Percentiles rank a stretch among this genome's conserved stretches.
These are phyloP conservation scores for Phellopilus nigrolimitatus DNA, from an alignment of 1,284 basidiomycete genomes.

Conservation along the genomic window DNA sequence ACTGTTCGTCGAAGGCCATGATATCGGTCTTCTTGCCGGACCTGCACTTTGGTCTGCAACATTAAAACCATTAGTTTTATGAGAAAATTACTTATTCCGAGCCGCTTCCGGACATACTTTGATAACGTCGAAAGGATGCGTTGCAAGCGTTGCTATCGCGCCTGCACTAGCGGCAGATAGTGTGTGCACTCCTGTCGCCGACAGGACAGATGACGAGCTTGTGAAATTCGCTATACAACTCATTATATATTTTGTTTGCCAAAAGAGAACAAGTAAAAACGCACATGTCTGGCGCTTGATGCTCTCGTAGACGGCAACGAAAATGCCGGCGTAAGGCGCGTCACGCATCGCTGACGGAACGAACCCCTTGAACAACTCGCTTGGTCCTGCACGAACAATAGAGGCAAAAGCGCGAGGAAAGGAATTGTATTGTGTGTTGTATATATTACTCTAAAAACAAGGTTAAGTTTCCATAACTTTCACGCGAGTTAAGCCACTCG, in stretches of 20 bases:
- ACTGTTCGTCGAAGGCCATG: constrained; percentile 64
- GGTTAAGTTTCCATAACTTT: background rate
- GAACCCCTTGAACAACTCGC: constrained; percentile 86
- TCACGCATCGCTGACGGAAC: constrained; percentile 88
- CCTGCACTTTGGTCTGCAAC: constrained; percentile 83
- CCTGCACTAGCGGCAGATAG: constrained; percentile 72
- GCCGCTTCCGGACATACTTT: too few species aligned
- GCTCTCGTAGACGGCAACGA: constrained; percentile 87
- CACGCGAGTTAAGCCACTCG: too few species aligned
- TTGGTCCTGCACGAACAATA: constrained; percentile 68
- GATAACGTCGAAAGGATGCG: constrained; percentile 88
- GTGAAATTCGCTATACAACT: constrained; percentile 22
- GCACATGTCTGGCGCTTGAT: constrained; percentile 69
- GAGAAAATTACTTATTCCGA: too few species aligned
- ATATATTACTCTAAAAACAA: constrained; percentile 65
- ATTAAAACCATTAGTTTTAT: too few species aligned
- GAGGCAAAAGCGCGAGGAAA: constrained; percentile 57
- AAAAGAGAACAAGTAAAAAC: constrained; percentile 22
- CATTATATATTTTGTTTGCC: constrained; percentile 11
- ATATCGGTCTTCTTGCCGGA: constrained; percentile 69
- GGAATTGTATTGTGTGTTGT: constrained; percentile 57
- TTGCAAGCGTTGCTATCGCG: constrained; percentile 74
- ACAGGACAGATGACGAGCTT: constrained; percentile 36
- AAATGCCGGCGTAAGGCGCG: constrained; percentile 94
- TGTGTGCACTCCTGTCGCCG: constrained; percentile 48